phyloP scores from a whole-genome alignment of 257 asterid species.

The Vinca minor region DNA sequence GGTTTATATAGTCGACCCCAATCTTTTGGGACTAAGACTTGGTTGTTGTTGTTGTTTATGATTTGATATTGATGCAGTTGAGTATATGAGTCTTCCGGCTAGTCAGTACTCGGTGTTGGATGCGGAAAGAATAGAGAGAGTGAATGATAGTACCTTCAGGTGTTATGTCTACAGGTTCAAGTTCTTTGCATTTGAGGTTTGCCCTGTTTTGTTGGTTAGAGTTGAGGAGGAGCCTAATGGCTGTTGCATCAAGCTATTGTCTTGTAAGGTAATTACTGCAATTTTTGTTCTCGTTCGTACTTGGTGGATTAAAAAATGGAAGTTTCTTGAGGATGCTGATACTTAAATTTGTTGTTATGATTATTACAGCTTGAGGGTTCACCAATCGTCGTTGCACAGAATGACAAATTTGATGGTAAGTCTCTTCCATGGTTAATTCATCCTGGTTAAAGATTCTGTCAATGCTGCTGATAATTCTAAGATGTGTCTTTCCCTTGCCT shows the following conservation, averaged over 20 bases:
- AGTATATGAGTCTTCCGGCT: slow-evolving; percentile 96
- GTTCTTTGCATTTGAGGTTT: slow-evolving; percentile 78
- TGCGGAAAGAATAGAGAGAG: slow-evolving; percentile 92
- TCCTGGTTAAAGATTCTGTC: too few species aligned
- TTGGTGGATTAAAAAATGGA: background rate
- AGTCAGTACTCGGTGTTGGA: slow-evolving; percentile 98
- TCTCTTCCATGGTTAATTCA: background rate
- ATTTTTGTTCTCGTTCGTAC: background rate
- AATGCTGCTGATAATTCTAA: too few species aligned
- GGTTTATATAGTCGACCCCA: too few species aligned
- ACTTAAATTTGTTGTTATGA: background rate
- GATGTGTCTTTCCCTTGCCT: too few species aligned
- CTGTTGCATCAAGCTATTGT: slow-evolving; percentile 81
- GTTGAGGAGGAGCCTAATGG: slow-evolving; percentile 92
- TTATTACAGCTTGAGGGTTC: slow-evolving; percentile 78
- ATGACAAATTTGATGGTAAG: slow-evolving; percentile 84
- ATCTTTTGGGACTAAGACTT: too few species aligned
- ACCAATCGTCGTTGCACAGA: slow-evolving; percentile 79
- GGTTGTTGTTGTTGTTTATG: too few species aligned
- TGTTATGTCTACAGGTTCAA: slow-evolving; percentile 76
- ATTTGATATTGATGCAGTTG: slow-evolving; percentile 35
- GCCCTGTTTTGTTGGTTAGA: slow-evolving; percentile 90
- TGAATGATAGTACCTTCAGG: slow-evolving; percentile 78
- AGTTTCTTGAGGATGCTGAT: background rate
- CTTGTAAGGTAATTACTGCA: slow-evolving; percentile 62